Conservation (phyloP, 306 rosid species). For the Abrus pulchellus region DNA sequence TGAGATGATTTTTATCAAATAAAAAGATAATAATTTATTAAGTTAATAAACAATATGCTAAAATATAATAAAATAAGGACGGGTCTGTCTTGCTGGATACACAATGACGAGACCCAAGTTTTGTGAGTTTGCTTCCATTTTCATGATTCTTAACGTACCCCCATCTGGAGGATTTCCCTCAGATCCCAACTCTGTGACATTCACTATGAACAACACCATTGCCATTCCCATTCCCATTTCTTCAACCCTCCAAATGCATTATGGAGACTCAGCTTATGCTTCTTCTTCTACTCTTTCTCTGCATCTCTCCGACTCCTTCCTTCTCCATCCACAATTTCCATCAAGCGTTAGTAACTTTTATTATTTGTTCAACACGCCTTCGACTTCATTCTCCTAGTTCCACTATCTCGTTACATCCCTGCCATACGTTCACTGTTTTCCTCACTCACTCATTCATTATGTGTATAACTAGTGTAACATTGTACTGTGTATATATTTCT, state of each 20-base stretch:
- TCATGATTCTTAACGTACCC: slow-evolving; percentile 72
- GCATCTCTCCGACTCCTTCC: slow-evolving; percentile 58
- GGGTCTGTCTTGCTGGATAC: too few relatives aligned
- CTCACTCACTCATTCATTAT: not conserved
- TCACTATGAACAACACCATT: slow-evolving; percentile 44
- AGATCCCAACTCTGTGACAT: slow-evolving; percentile 67
- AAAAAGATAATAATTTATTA: too few relatives aligned
- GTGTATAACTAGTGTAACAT: slow-evolving; percentile 2
- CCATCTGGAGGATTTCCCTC: slow-evolving; percentile 51
- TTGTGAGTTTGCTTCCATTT: slow-evolving; percentile 1
- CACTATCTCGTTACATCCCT: slow-evolving; percentile 34
- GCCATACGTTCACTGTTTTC: slow-evolving; percentile 1
- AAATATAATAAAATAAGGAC: too few relatives aligned
- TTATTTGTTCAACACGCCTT: slow-evolving; percentile 12
- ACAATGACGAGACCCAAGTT: too few relatives aligned
- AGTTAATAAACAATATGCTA: too few relatives aligned
- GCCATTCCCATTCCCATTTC: not conserved
- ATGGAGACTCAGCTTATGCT: slow-evolving; percentile 62
- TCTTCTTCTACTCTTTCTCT: slow-evolving; percentile 50
- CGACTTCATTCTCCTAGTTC: not conserved
- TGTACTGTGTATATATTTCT: not conserved
- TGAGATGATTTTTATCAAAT: too few relatives aligned
- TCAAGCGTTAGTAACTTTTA: slow-evolving; percentile 71
- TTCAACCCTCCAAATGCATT: slow-evolving; percentile 23
- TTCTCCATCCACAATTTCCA: slow-evolving; percentile 62